phyloP scores from a whole-genome alignment of 495 filamentous ascomycete species.

The Penicillium pulvis region DNA sequence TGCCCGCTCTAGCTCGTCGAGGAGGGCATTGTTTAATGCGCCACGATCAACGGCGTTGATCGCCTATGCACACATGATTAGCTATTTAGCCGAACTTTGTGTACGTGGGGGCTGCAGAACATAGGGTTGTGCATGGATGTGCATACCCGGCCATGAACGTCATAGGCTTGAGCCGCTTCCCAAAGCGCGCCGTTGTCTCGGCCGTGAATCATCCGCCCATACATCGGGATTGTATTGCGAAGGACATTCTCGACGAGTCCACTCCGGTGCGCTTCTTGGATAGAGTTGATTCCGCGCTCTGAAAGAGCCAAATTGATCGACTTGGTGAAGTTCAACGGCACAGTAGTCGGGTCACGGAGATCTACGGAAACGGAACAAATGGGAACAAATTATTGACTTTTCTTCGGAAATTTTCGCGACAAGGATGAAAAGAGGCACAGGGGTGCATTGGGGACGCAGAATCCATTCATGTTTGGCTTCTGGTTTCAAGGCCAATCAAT shows the following conservation, averaged over 20 bases:
- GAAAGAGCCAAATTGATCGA: conserved; percentile 97
- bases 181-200: conserved; percentile 65
- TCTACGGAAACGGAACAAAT: conserved; percentile 54
- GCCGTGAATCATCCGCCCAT: conserved; percentile 96
- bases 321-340: conserved; percentile 91
- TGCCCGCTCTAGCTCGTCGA: conserved; percentile 80
- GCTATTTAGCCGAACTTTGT: background rate
- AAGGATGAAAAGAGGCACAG: background rate
- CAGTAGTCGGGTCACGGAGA: conserved; percentile 79
- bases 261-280: conserved; percentile 63
- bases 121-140: conserved; percentile 1
- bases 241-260: conserved; percentile 74
- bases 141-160: conserved; percentile 80
- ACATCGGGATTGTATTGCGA: conserved; percentile 82
- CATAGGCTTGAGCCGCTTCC: conserved; percentile 83
- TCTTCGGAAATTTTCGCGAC: conserved; percentile 22
- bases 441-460: background rate
- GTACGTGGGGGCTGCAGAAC: conserved; percentile 4
- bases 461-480: background rate
- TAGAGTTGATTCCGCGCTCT: conserved; percentile 88
- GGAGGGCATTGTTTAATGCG: conserved; percentile 78
- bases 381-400: conserved; percentile 12
- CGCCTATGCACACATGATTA: conserved; percentile 36
- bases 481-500: background rate
- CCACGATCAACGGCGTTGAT: conserved; percentile 74